Evolutionary conservation across 2,329 filamentous ascomycete genomes (phyloP), one percentile per base, ranked within the genome.

Genomic region (Delphinella strobiligena): DNA sequence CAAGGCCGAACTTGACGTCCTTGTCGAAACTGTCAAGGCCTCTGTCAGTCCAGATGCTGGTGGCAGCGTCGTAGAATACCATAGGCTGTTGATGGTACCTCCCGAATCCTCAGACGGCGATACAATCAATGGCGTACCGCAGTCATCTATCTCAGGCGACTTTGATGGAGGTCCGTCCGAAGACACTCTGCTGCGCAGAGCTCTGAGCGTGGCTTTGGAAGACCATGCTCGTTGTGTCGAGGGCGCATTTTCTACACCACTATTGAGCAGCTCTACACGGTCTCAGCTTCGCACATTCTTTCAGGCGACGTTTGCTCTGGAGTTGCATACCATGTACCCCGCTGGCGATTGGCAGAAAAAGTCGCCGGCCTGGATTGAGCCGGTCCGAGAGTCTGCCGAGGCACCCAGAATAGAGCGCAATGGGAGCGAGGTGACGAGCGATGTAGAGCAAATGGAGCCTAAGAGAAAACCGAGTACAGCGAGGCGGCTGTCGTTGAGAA

Each of bases 221-320:
- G 91, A 96, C 53, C 88, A 96, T 59, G 85, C 86, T 2, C 73
- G 93, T 44, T 80, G 85, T 59, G 78, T 96, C 51, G 87, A 89
- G 63, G 78, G 85, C 47, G 89, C 85, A 51, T 61, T 96, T 5
- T 46, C 69, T 69, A 3, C 69, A 78, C 50, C 84, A 85, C 58
- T 71, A 72, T 43, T 76, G 73, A 58, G 77, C 61, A 60, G 76
- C 74, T 57, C 67, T 60, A 50, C 66, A 61, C 45, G 46, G 18
- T 43, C 44, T 5, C 45, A 54, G 49, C 54, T 55, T 10, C 38
- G 49, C 2, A 43, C 46, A 5, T 41, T 63, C 12, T 69, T 70
- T 43, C 66, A 69, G 49, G 49, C 55, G 11, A 62, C 61, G 12
- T 71, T 64, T 45, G 53, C 55, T 16, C 54, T 56, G 12, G 67